A percentile compares a stretch with the other conserved stretches of the same genome.
These are phyloP conservation scores for Botrytis paeoniae DNA, from an alignment of 2,329 filamentous ascomycete species.

Conservation along the genomic window DNA sequence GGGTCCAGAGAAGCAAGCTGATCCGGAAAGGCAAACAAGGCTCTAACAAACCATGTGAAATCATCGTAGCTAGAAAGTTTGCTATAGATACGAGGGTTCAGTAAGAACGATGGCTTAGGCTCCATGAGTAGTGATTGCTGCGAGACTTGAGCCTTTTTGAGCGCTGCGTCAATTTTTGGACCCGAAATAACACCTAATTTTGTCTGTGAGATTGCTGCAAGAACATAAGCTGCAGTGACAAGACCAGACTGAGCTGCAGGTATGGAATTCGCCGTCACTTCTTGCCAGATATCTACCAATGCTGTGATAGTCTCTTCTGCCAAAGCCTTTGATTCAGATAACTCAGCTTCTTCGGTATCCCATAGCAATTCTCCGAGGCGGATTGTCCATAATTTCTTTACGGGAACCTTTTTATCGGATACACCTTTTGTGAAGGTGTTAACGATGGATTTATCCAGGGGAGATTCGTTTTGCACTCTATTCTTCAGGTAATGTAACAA, in stretches of 20 bases:
- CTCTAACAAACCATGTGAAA: conserved; percentile 70
- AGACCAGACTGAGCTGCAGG: conserved; percentile 78
- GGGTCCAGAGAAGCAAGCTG: conserved; percentile 48
- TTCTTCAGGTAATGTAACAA: conserved; percentile 64
- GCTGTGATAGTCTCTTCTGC: conserved; percentile 52
- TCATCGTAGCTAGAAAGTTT: conserved; percentile 76
- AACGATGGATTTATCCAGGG: conserved; percentile 62
- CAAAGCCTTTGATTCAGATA: conserved; percentile 51
- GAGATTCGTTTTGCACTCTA: conserved; percentile 57
- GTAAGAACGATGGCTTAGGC: conserved; percentile 83
- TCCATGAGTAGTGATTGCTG: conserved; percentile 65
- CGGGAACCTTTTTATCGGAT: conserved; percentile 75
- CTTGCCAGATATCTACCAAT: conserved; percentile 69
- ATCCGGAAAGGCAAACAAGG: conserved; percentile 61
- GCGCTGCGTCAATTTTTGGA: conserved; percentile 53
- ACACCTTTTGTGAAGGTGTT: conserved; percentile 79
- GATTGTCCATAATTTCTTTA: conserved; percentile 78
- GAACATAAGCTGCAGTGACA: conserved; percentile 75
- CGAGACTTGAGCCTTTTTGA: conserved; percentile 61
- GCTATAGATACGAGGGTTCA: conserved; percentile 80
- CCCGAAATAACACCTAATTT: conserved; percentile 53
- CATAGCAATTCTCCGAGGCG: conserved; percentile 70
- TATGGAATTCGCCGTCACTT: conserved; percentile 74
- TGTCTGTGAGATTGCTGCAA: conserved; percentile 59
- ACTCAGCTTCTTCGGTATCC: conserved; percentile 46